Evolutionary conservation across 2,329 filamentous ascomycete genomes (phyloP).

Genomic region (Aspergillus alliaceus): DNA sequence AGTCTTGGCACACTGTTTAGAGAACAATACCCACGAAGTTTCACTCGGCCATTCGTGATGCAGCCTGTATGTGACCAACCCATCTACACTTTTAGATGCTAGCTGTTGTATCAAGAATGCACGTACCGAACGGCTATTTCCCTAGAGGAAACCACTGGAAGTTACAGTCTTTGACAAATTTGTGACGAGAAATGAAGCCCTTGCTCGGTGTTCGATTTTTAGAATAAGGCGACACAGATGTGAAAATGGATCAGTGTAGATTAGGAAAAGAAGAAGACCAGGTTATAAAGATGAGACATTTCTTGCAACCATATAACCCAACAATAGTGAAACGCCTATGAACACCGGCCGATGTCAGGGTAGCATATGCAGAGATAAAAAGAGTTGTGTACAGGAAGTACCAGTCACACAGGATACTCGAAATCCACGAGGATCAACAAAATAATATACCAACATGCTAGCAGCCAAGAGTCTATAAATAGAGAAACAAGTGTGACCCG

Average conservation of each 20-base stretch:
- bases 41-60: not conserved
- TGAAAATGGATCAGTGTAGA: not conserved
- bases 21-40: no score
- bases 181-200: not conserved
- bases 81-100: no score
- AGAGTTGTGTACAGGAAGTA: conserved; percentile 8
- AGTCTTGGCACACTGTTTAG: no score
- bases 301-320: conserved; percentile 3
- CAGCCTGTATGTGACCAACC: no score
- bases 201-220: not conserved
- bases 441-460: conserved; percentile 13
- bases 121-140: not conserved
- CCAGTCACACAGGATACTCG: not conserved
- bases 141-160: not conserved
- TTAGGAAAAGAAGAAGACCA: not conserved
- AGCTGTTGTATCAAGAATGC: not conserved
- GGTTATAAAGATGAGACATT: not conserved
- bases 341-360: conserved; percentile 17
- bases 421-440: not conserved
- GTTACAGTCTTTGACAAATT: not conserved
- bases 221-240: not conserved
- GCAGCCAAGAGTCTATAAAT: conserved; percentile 18
- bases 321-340: conserved; percentile 4
- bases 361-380: conserved; percentile 13
- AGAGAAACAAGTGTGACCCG: conserved; percentile 1